Evolutionary conservation across 495 filamentous ascomycete species (phyloP).

Genomic region (Apodospora peruviana): DNA sequence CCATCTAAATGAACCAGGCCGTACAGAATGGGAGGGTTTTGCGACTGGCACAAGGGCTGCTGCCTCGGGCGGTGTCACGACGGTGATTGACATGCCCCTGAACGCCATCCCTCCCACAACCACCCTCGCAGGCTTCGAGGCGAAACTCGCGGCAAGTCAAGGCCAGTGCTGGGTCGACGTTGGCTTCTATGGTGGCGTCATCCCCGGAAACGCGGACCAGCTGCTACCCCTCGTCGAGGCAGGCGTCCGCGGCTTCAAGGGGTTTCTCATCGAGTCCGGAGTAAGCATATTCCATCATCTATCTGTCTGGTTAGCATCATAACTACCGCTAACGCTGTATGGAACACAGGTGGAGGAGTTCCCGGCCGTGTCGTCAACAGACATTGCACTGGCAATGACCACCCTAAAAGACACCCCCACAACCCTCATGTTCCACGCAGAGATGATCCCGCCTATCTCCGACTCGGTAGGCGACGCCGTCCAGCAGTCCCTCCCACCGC

Average conservation of each 20-base stretch:
- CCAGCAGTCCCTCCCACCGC: slow-evolving; percentile 65
- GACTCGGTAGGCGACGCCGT: slow-evolving; percentile 76
- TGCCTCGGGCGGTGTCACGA: slow-evolving; percentile 96
- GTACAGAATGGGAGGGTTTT: slow-evolving; percentile 99
- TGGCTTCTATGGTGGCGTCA: slow-evolving; percentile 93
- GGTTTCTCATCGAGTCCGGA: slow-evolving; percentile 94
- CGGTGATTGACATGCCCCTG: slow-evolving; percentile 95
- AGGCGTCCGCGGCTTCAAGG: slow-evolving; percentile 94
- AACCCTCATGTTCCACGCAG: slow-evolving; percentile 96
- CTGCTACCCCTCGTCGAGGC: slow-evolving; percentile 74
- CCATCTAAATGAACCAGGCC: slow-evolving; percentile 93
- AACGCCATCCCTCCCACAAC: slow-evolving; percentile 97
- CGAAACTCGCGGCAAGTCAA: slow-evolving; percentile 78
- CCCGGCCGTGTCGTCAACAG: slow-evolving; percentile 74
- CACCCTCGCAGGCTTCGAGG: slow-evolving; percentile 71
- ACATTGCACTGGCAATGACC: slow-evolving; percentile 73
- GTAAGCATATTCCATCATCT: slow-evolving; percentile 49
- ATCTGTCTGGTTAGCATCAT: neutral
- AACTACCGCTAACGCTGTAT: slow-evolving; percentile 8
- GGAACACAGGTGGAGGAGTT: slow-evolving; percentile 81
- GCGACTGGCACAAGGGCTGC: slow-evolving; percentile 88
- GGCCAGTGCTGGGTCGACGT: slow-evolving; percentile 98
- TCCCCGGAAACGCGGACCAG: slow-evolving; percentile 82
- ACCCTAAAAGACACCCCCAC: slow-evolving; percentile 72
- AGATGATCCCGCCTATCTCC: slow-evolving; percentile 89